These are phyloP conservation scores for Leucoagaricus sp. DNA, from an alignment of 1,284 basidiomycete genomes.

Conservation along the genomic window DNA sequence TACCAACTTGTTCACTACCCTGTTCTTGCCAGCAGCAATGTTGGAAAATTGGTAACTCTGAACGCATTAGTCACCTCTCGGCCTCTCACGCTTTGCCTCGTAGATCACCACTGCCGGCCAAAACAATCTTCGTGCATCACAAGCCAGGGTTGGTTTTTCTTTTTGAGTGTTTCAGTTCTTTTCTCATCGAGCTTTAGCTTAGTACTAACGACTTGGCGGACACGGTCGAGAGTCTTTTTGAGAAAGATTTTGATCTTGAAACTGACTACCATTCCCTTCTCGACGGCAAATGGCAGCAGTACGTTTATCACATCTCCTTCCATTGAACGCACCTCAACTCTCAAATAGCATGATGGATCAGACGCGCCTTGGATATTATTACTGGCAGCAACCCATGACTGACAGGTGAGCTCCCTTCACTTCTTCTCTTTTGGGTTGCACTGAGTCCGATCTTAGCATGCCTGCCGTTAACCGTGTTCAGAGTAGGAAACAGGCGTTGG, in stretches of 20 bases:
- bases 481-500: slow-evolving; percentile 53
- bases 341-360: slow-evolving; percentile 67
- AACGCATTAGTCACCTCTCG: neutral
- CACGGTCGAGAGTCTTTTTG: slow-evolving; percentile 56
- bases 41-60: slow-evolving; percentile 57
- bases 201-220: slow-evolving; percentile 61
- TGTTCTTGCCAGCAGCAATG: slow-evolving; percentile 56
- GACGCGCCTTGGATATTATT: slow-evolving; percentile 62
- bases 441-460: slow-evolving; percentile 40
- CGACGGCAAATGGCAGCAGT: slow-evolving; percentile 67
- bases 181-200: slow-evolving; percentile 27
- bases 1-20: slow-evolving; percentile 71
- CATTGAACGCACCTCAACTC: neutral
- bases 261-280: slow-evolving; percentile 59
- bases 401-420: slow-evolving; percentile 45
- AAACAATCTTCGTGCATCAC: slow-evolving; percentile 64
- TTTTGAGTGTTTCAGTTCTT: neutral
- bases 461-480: slow-evolving; percentile 58
- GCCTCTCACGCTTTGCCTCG: neutral
- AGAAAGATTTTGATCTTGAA: slow-evolving; percentile 59
- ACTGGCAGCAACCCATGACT: slow-evolving; percentile 71
- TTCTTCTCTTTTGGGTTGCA: neutral
- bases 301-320: neutral
- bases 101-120: slow-evolving; percentile 55
- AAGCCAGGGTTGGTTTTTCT: slow-evolving; percentile 45